Base-by-base conservation (phyloP, 345 rosid genomes). In the Salix suchowensis region DNA sequence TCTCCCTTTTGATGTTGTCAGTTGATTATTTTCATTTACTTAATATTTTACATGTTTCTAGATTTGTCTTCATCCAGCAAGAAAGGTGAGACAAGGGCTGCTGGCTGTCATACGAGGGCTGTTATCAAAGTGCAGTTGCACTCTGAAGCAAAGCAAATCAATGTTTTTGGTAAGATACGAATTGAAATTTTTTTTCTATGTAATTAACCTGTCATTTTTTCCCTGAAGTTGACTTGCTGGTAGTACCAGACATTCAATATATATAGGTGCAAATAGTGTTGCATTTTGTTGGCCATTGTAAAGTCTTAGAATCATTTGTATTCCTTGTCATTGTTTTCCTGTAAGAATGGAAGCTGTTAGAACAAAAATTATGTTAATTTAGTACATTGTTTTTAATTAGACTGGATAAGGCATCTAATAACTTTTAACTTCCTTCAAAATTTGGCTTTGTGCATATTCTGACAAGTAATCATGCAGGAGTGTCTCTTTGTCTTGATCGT, bases 41-140 rank as follows among this genome's bases (percentile, higher is more conserved):
- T 34, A 70, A 68, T 65, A 74, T 37, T 72, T 74, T 76, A 46
- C 64, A 14, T 78, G 80, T 69, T 73, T 80, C 73, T 87, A 95
- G 98, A 88, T 95, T 74, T 92, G 91, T 85, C 84, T 84, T 84
- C 96, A 95, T 82, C 94, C 91, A 81, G 84, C 89, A 3, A 78
- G 88, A 24, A 90, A 77, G 88, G 84, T 93, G 74, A 87, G 97
- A 76, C 70, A 46, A 69, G 98, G 91, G 66, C 86, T 93, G 78
- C 81, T 95, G 67, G 89, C 89, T 74, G 94, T 94, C 74, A 80
- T 90, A 79, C 75, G 58, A 70, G 98, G 98, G 71, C 82, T 95
- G 52, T 79, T 95, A 71, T 82, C 85, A 74, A 91, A 86, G 80
- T 87, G 96, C 79, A 79, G 83, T 82, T 80, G 79, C 81, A 88